Percentiles rank a stretch among this genome's conserved stretches.
These are phyloP conservation scores for Solanum pimpinellifolium DNA, from an alignment of 257 asterid genomes.

Conservation along the genomic window DNA sequence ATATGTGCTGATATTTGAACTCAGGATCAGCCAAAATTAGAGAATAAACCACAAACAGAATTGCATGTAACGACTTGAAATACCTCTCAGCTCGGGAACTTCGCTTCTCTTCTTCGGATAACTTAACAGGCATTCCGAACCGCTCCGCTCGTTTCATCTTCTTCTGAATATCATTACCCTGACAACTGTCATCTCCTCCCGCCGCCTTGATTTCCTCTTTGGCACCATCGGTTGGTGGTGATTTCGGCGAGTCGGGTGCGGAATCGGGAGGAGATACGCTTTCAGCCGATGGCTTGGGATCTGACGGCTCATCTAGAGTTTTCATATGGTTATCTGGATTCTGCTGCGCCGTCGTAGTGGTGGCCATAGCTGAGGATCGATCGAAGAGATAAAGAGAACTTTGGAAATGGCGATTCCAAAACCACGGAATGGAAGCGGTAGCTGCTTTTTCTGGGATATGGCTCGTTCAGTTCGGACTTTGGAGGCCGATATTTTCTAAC, in stretches of 20 bases:
- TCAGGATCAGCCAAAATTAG: not conserved
- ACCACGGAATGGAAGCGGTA: not conserved
- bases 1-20: not conserved
- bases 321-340: slow-evolving; percentile 2
- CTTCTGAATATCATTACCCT: slow-evolving; percentile 40
- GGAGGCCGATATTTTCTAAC: not conserved
- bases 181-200: slow-evolving; percentile 18
- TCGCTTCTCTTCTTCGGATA: slow-evolving; percentile 79
- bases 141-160: slow-evolving; percentile 92
- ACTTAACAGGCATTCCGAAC: slow-evolving; percentile 67
- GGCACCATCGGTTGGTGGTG: slow-evolving; percentile 1
- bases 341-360: slow-evolving; percentile 28
- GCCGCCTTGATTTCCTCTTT: slow-evolving; percentile 22
- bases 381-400: not conserved
- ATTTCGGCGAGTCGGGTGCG: not conserved
- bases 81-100: slow-evolving; percentile 92
- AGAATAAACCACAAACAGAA: slow-evolving; percentile 1
- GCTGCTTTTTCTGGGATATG: not conserved
- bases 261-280: slow-evolving; percentile 8
- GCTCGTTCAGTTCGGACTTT: not conserved
- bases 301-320: slow-evolving; percentile 15
- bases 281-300: slow-evolving; percentile 22
- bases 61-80: not conserved
- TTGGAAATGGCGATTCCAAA: not conserved
- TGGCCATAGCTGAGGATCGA: slow-evolving; percentile 20